Base-by-base conservation (phyloP, 495 filamentous ascomycete species). In the Aspergillus avenaceus region DNA sequence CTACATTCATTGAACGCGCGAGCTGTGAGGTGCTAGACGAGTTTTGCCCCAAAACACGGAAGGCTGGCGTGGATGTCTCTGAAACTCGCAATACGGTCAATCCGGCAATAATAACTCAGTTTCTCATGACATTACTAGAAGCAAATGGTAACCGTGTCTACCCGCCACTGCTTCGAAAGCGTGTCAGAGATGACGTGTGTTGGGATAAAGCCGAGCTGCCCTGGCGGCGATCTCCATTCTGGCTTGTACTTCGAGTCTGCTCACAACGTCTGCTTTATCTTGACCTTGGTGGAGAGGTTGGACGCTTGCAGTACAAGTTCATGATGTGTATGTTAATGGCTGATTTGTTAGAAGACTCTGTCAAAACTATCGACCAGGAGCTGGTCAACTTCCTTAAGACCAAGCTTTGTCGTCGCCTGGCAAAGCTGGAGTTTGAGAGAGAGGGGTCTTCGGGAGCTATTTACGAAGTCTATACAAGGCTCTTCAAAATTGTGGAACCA, bases 381-480 rank as follows among this genome's bases (percentile, higher is more conserved):
- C 29, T 57, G 23, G 38, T 57, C 1, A 54, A 63, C 14, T 70
- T 71, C 16, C 64, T 83, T 0, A 77, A 65, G 31, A 46, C 71
- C 12, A 86, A 86, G 51, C 66, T 87, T 8, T 79, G 77, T 49
- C 76, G 82, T 24, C 81, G 84, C 12, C 63, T 86, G 36, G 77
- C 73, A 5, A 86, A 87, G 59, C 34, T 86, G 5, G 77, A 85
- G 28, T 44, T 54, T 12, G 69, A 78, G 21, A 67, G 55, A 13
- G 27, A 44, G 8, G 40, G 28, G 14, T 45, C 40, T 22, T 14
- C 29, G 5, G 3, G 52, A 7, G 18, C 44, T 36, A 24, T 41
- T 23, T 11, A n/a, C 9, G 18, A n/a, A 31, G 45, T 43, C 1
- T 63, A 61, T 45, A 27, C 45, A 0, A 14, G 48, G 3, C 45